Percentiles rank a stretch among this genome's conserved stretches.
Conservation (phyloP, 176 grass and related monocot species). For the Guadua angustifolia region DNA sequence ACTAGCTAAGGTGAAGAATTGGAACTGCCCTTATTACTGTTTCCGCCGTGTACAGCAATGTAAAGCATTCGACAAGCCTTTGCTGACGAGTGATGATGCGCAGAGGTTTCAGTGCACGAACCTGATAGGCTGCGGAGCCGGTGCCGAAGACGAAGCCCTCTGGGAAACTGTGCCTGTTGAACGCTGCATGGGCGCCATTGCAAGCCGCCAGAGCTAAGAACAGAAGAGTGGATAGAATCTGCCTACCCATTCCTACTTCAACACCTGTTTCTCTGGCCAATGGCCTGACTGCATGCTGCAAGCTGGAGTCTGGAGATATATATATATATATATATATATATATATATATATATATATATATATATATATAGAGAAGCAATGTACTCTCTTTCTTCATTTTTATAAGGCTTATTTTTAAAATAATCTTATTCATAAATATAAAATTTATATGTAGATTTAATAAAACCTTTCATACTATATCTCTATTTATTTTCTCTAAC, state of each 20-base stretch:
- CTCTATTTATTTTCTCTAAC: too few relatives aligned
- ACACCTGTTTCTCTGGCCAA: background rate
- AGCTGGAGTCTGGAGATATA: background rate
- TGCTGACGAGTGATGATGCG: background rate
- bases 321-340: too few relatives aligned
- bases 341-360: too few relatives aligned
- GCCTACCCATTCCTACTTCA: background rate
- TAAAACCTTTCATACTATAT: too few relatives aligned
- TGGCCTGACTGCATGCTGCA: background rate
- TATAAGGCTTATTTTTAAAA: too few relatives aligned
- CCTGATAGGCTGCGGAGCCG: slow-evolving; percentile 59
- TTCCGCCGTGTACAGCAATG: background rate
- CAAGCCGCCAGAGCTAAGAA: background rate
- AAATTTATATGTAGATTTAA: too few relatives aligned
- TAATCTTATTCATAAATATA: too few relatives aligned
- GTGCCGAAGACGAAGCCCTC: slow-evolving; percentile 59
- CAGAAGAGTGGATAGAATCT: background rate
- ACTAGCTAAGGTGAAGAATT: too few relatives aligned
- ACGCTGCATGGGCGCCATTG: background rate
- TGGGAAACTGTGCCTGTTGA: slow-evolving; percentile 49
- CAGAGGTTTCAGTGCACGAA: background rate
- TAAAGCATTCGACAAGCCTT: background rate
- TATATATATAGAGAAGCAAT: background rate
- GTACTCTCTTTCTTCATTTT: too few relatives aligned
- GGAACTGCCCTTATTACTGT: too few relatives aligned